These are phyloP conservation scores for Boletus pseudopeckii DNA, from an alignment of 768 basidiomycete genomes.

Conservation along the genomic window DNA sequence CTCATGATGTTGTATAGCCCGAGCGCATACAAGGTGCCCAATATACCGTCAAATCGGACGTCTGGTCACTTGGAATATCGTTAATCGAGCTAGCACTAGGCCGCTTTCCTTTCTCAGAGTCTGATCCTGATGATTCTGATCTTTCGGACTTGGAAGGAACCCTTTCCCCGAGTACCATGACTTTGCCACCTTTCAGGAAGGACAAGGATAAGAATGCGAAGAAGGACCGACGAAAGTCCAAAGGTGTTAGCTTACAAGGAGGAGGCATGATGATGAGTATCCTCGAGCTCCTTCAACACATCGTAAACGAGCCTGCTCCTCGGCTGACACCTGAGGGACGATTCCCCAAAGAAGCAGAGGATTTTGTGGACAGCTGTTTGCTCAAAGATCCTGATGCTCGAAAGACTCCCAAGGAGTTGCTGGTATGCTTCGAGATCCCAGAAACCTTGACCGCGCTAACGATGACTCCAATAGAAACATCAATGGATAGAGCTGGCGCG, in stretches of 20 bases:
- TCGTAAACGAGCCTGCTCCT: conserved; percentile 98
- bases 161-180: conserved; percentile 64
- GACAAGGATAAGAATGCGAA: conserved; percentile 49
- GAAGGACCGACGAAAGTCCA: conserved; percentile 84
- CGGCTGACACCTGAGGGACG: conserved; percentile 70
- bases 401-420: conserved; percentile 82
- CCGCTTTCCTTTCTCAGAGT: conserved; percentile 93
- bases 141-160: conserved; percentile 77
- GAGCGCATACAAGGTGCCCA: conserved; percentile 98
- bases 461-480: conserved; percentile 49
- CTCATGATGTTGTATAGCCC: conserved; percentile 54
- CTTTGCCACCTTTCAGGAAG: conserved; percentile 34
- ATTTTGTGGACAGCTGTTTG: conserved; percentile 87
- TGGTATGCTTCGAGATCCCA: conserved; percentile 42
- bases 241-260: conserved; percentile 90
- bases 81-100: conserved; percentile 96
- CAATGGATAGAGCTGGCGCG: conserved; percentile 69
- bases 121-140: conserved; percentile 71
- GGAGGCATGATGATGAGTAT: conserved; percentile 98
- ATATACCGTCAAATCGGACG: conserved; percentile 98
- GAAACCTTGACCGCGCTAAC: conserved; percentile 7
- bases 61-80: conserved; percentile 97
- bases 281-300: conserved; percentile 93
- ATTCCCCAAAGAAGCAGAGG: conserved; percentile 71
- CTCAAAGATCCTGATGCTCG: conserved; percentile 84